Base-by-base conservation (phyloP, 2,329 filamentous ascomycete species). In the Arachnomyces sp. region DNA sequence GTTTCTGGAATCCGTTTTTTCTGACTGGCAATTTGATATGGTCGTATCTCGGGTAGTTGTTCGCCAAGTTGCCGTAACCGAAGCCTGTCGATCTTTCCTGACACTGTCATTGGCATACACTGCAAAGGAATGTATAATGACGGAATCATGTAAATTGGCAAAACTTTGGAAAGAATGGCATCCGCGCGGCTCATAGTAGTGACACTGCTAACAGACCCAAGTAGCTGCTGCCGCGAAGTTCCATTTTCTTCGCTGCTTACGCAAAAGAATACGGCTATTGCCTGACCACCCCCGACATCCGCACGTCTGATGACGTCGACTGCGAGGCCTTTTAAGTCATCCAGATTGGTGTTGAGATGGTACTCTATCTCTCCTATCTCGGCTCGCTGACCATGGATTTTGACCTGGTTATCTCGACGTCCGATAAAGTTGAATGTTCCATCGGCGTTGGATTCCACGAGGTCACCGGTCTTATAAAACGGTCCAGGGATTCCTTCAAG, bases 381-480 rank as follows among this genome's bases (percentile, higher is more conserved):
- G 32, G 79, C 72, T 35, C 78, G 64, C 47, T 73, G 78, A 15
- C 82, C 82, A 4, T 67, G 64, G 12, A 82, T 56, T 57, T 83
- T 82, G 40, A 79, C 72, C 53, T 77, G 77, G 17, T 69, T 69
- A 45, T 82, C 78, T 46, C 75, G 77, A 32, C 79, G 37, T 9
- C 52, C 50, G 2, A 53, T 28, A 39, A 47, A 55, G 2, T 36
- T 13, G 3, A 50, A 41, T 4, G 44, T 40, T 1, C 51, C 53
- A 34, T 55, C 39, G 4, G 43, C 31, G 18, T 51, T 45, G 9
- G 53, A 52, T 31, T 44, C 33, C 8, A 50, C 47, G 5, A 57
- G 40, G 40, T 58, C 55, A 2, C 55, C 54, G 7, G 54, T 56
- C 32, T 51, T 54, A 31, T 56, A 58, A 13, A 53, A 29, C 13